Evolutionary conservation across 108 stramenopile species (phyloP).

Genomic region (Pseudonitzschia multiseries): DNA sequence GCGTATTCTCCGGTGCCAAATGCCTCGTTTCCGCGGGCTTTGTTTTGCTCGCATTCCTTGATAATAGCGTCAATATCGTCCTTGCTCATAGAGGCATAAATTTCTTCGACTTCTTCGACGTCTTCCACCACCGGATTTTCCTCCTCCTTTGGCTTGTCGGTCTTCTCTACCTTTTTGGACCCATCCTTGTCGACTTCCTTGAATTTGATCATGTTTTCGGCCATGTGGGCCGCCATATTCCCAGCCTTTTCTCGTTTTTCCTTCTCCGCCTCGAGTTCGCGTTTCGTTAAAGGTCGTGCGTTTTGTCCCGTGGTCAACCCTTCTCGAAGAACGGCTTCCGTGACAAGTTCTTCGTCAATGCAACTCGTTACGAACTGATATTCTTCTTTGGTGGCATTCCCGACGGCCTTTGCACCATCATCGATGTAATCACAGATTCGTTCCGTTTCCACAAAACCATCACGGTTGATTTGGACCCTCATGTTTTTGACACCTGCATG

Average conservation of each 20-base stretch:
- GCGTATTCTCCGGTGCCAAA: conserved; percentile 87
- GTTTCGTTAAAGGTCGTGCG: conserved; percentile 63
- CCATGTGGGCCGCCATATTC: conserved; percentile 40
- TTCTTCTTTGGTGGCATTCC: conserved; percentile 79
- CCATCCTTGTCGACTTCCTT: conserved; percentile 38
- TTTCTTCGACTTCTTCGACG: conserved; percentile 67
- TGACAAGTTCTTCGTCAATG: conserved; percentile 60
- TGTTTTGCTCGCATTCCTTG: conserved; percentile 69
- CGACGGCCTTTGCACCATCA: conserved; percentile 69
- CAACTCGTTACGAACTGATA: conserved; percentile 80
- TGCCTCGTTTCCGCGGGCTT: conserved; percentile 86
- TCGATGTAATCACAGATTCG: conserved; percentile 61
- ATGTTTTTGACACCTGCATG: conserved; percentile 83
- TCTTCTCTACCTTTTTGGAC: conserved; percentile 30
- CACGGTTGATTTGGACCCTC: conserved; percentile 58
- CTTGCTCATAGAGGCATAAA: conserved; percentile 63
- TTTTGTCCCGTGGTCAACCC: conserved; percentile 60
- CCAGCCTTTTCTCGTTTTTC: conserved; percentile 45
- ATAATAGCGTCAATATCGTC: conserved; percentile 68
- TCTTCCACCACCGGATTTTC: conserved; percentile 14
- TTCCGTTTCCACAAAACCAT: conserved; percentile 71
- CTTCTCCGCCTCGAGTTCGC: conserved; percentile 63
- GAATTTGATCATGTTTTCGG: conserved; percentile 41
- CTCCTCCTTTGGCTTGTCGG: conserved; percentile 12
- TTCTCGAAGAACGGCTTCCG: conserved; percentile 63